Evolutionary conservation across 768 basidiomycete genomes (phyloP).

Genomic region (Tulasnella calospora): DNA sequence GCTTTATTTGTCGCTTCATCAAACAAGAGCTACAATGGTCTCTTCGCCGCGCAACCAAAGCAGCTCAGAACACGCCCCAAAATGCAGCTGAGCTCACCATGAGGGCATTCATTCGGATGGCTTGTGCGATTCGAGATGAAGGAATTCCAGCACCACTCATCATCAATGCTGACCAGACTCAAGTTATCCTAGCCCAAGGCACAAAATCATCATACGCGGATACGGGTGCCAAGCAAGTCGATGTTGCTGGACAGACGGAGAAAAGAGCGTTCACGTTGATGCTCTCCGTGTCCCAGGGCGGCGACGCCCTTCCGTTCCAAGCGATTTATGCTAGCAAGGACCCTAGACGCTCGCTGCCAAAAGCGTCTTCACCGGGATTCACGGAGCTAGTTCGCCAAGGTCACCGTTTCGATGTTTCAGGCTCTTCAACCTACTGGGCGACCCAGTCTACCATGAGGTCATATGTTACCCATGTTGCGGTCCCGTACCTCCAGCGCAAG

Average conservation of each 20-base stretch:
- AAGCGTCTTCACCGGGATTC: neutral
- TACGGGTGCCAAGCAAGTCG: conserved; percentile 39
- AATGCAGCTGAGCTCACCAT: neutral
- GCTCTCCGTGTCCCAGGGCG: conserved; percentile 35
- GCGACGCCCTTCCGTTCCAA: conserved; percentile 40
- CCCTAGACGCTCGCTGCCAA: conserved; percentile 32
- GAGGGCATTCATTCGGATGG: neutral
- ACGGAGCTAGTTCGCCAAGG: neutral
- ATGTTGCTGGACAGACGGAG: conserved; percentile 38
- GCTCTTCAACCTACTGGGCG: neutral
- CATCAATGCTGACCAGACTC: conserved; percentile 42
- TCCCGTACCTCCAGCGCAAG: neutral
- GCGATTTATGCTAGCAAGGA: conserved; percentile 37
- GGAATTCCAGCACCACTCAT: neutral
- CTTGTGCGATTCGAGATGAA: neutral
- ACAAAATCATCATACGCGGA: conserved; percentile 35
- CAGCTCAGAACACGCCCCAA: neutral
- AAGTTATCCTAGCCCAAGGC: conserved; percentile 34
- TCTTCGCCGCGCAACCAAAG: neutral
- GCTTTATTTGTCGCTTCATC: conserved; percentile 33
- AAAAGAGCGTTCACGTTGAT: conserved; percentile 44
- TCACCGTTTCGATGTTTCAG: neutral
- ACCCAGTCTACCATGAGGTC: neutral
- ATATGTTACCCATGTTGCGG: neutral
- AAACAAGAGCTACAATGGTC: conserved; percentile 22